Conservation (phyloP, 768 basidiomycete species). For the Mycena vitilis region DNA sequence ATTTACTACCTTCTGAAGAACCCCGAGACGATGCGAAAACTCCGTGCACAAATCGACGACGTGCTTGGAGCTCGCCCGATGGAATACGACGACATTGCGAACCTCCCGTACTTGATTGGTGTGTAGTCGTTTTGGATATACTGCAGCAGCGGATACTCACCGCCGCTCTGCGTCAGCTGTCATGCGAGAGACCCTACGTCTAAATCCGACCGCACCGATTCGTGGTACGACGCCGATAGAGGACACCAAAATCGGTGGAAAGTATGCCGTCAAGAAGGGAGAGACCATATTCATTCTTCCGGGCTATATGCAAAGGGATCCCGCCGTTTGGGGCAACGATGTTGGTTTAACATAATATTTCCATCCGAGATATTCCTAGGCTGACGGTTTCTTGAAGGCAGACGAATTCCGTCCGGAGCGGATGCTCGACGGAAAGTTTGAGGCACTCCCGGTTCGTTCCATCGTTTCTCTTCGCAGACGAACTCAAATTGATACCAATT, state of each 20-base stretch:
- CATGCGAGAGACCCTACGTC: constrained; percentile 53
- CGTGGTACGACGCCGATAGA: constrained; percentile 48
- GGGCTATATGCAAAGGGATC: constrained; percentile 51
- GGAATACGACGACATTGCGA: constrained; percentile 52
- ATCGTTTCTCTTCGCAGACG: no score
- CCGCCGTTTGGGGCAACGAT: constrained; percentile 61
- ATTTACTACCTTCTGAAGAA: constrained; percentile 58
- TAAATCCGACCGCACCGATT: constrained; percentile 51
- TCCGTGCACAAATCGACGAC: constrained; percentile 60
- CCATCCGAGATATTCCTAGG: not conserved
- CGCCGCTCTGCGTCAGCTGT: constrained; percentile 43
- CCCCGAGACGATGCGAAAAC: constrained; percentile 55
- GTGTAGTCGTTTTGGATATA: not conserved
- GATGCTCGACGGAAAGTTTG: constrained; percentile 63
- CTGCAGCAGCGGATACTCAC: no score
- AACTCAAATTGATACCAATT: not conserved
- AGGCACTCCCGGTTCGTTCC: constrained; percentile 49
- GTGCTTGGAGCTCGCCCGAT: constrained; percentile 54
- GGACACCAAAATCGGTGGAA: constrained; percentile 53
- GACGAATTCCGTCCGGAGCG: constrained; percentile 60
- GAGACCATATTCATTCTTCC: constrained; percentile 43
- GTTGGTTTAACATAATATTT: constrained; percentile 44
- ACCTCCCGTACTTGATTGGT: constrained; percentile 58
- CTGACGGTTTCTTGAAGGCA: constrained; percentile 42
- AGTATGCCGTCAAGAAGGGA: constrained; percentile 53